These are phyloP conservation scores for Prosopis cineraria DNA, from an alignment of 306 rosid species.

Conservation along the genomic window DNA sequence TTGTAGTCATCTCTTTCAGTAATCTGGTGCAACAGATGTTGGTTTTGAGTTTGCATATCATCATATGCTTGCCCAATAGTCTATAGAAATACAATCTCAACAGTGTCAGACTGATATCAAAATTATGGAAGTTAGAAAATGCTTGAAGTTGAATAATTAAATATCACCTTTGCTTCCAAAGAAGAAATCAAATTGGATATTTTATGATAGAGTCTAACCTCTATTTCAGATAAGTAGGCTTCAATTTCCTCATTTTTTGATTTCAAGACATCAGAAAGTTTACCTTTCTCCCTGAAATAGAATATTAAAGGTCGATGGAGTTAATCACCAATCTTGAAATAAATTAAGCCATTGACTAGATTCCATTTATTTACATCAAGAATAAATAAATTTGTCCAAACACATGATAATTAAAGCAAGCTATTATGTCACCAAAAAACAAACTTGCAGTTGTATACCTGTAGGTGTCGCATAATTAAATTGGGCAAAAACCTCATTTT, in stretches of 20 bases:
- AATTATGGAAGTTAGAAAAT: constrained; percentile 2
- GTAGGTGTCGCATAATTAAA: neutral
- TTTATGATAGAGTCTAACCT: constrained; percentile 47
- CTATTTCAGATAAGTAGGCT: constrained; percentile 95
- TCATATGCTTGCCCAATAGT: constrained; percentile 97
- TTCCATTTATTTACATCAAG: constrained; percentile 1
- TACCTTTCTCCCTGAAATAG: constrained; percentile 62
- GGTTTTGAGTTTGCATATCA: constrained; percentile 98
- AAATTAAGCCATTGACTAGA: neutral
- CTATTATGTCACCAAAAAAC: constrained; percentile 5
- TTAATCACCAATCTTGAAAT: neutral
- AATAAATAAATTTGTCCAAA: constrained; percentile 5
- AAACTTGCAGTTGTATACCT: neutral
- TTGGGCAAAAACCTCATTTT: neutral
- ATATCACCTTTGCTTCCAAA: constrained; percentile 10
- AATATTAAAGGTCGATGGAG: constrained; percentile 17
- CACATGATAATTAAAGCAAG: neutral
- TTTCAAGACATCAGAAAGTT: constrained; percentile 60
- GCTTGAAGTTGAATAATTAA: neutral
- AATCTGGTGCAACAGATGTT: constrained; percentile 91
- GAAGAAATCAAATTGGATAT: neutral
- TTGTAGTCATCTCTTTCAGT: constrained; percentile 98
- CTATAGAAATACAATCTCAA: constrained; percentile 49
- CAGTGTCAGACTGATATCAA: constrained; percentile 22
- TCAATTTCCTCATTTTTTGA: constrained; percentile 89